phyloP scores from a whole-genome alignment of 495 filamentous ascomycete species.

The Friedmanniomyces endolithicus region DNA sequence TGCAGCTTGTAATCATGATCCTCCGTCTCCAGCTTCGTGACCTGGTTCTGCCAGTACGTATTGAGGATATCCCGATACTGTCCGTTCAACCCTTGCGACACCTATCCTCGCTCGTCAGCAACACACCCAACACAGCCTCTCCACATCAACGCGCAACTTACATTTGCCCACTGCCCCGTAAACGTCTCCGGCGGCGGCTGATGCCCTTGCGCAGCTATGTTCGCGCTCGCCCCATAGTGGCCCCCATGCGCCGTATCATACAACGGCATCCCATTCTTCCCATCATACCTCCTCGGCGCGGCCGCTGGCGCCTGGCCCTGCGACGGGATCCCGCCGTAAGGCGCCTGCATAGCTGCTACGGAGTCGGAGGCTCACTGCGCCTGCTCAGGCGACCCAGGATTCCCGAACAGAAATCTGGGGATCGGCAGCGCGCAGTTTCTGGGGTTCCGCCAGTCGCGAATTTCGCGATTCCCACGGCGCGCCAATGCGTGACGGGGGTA shows the following conservation, averaged over 20 bases:
- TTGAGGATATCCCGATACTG: constrained; percentile 93
- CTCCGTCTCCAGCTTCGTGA: constrained; percentile 85
- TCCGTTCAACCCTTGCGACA: constrained; percentile 88
- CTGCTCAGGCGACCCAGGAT: not conserved
- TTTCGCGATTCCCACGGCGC: no score
- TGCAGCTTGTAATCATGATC: constrained; percentile 97
- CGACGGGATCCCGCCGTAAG: constrained; percentile 6
- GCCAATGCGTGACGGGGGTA: no score
- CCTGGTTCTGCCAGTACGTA: constrained; percentile 97
- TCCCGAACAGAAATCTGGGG: no score
- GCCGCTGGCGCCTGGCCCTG: constrained; percentile 7
- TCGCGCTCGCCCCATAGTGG: constrained; percentile 67
- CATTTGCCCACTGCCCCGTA: constrained; percentile 90
- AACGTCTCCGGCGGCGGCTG: constrained; percentile 78
- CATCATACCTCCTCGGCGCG: constrained; percentile 26
- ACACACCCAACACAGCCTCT: not conserved
- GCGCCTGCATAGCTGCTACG: constrained; percentile 6
- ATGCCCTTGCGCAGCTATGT: constrained; percentile 53
- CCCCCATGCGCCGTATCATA: constrained; percentile 77
- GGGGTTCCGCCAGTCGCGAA: no score
- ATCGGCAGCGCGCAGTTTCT: no score
- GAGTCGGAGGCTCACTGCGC: not conserved
- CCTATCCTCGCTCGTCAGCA: constrained; percentile 35
- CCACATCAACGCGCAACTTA: constrained; percentile 31
- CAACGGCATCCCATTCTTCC: constrained; percentile 38